Base-by-base conservation (phyloP, 805 yeast species). In the Ogataea corticis region DNA sequence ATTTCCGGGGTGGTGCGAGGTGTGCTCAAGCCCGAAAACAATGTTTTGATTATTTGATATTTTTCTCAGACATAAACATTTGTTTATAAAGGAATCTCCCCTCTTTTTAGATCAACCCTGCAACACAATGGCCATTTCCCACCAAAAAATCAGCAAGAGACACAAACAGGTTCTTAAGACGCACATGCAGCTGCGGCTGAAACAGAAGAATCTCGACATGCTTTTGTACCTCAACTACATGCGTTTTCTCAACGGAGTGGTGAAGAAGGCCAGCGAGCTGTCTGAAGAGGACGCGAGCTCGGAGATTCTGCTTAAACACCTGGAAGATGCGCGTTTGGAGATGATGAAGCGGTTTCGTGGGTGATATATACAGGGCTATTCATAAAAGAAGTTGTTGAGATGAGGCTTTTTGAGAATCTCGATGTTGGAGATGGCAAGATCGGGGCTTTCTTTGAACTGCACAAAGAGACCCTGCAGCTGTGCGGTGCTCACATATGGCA, bases 391-490 rank as follows among this genome's bases (percentile, higher is more conserved):
- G 42, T 52, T 61, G 38, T 63, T 63, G 57, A 63, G 52, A 38
- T 56, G 62, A 10, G 70, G 69, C n/a, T 58, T 50, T 41, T 62
- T 65, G 50, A 79, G 65, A 2, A 75, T 65, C 31, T 67, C 75
- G 13, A 87, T 76, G 82, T 83, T 85, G 12, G 68, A 69, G 21
- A 91, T 67, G 0, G 98, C 96, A 4, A 77, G 77, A 28, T 76
- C 74, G 0, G 98, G 96, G 48, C 82, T 83, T 47, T 85, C 78
- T 66, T 94, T 94, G 68, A 88, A 87, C 69, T 87, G 87, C 2
- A 94, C 97, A 71, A 94, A 94, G 41, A 94, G 73, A 0, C 99
- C 99, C 65, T 94, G 99, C 47, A 94, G 72, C 61, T 89, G 96
- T 0, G 99, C 99, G 0, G 98, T 90, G 57, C 96, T 85, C 29